These are phyloP conservation scores for Trichophaea hybrida DNA, from an alignment of 2,329 filamentous ascomycete genomes.

Conservation along the genomic window DNA sequence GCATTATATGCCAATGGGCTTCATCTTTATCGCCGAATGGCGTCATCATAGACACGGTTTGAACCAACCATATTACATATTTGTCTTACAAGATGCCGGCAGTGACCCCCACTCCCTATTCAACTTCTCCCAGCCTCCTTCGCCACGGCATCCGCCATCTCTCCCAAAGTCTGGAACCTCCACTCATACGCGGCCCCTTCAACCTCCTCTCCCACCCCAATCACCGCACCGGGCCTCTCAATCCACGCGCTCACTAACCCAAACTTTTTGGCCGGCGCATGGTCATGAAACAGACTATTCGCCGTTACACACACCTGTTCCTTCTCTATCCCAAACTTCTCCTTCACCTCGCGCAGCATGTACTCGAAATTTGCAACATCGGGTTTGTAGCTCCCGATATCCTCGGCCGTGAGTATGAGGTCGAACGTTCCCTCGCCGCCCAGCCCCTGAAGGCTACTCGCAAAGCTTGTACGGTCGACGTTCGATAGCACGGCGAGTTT, in stretches of 20 bases:
- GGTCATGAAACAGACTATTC: slow-evolving; percentile 52
- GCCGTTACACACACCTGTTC: slow-evolving; percentile 51
- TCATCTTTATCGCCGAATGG: too few relatives aligned
- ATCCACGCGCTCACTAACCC: slow-evolving; percentile 54
- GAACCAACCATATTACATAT: too few relatives aligned
- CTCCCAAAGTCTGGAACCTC: slow-evolving; percentile 44
- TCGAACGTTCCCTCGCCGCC: slow-evolving; percentile 45
- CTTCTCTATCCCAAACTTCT: slow-evolving; percentile 43
- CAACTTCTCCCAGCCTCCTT: slow-evolving; percentile 25
- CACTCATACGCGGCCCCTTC: slow-evolving; percentile 38
- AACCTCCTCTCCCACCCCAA: slow-evolving; percentile 29
- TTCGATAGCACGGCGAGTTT: slow-evolving; percentile 49
- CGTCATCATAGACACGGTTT: too few relatives aligned
- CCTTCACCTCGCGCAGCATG: slow-evolving; percentile 41
- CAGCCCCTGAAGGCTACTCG: slow-evolving; percentile 30
- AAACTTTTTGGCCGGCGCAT: slow-evolving; percentile 47
- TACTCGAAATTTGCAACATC: slow-evolving; percentile 49
- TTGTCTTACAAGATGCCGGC: too few relatives aligned
- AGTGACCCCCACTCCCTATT: too few relatives aligned
- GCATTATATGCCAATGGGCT: too few relatives aligned
- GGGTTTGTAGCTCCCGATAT: slow-evolving; percentile 60
- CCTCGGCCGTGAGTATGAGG: slow-evolving; percentile 52
- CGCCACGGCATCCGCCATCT: slow-evolving; percentile 46
- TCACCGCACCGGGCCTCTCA: slow-evolving; percentile 38
- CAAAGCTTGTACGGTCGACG: slow-evolving; percentile 42